Conservation (phyloP, 495 filamentous ascomycete species). For the Sabuloglossum arenarium region DNA sequence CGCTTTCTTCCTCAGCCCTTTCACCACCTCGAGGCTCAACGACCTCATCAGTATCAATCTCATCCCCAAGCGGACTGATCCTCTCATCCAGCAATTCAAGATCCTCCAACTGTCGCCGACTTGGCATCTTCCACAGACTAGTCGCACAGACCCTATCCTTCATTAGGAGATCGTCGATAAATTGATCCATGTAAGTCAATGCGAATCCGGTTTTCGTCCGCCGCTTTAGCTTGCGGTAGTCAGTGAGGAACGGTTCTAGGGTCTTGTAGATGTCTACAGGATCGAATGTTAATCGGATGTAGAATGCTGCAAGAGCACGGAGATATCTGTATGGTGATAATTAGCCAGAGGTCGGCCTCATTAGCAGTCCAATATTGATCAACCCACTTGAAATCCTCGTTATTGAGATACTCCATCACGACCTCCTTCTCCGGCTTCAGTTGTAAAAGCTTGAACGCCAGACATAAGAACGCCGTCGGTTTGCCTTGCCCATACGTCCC, state of each 20-base stretch:
- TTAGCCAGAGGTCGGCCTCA: background rate
- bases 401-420: constrained; percentile 58
- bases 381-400: constrained; percentile 47
- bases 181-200: constrained; percentile 75
- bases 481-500: constrained; percentile 73
- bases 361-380: background rate
- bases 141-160: constrained; percentile 85
- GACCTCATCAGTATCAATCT: constrained; percentile 55
- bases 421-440: constrained; percentile 60
- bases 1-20: constrained; percentile 9
- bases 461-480: constrained; percentile 81
- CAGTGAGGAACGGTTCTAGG: constrained; percentile 66
- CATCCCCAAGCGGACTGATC: constrained; percentile 57
- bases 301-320: constrained; percentile 72
- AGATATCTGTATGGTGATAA: constrained; percentile 35
- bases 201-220: constrained; percentile 47
- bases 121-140: constrained; percentile 78
- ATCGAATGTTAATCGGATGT: constrained; percentile 72
- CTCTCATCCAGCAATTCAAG: constrained; percentile 69
- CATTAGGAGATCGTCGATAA: constrained; percentile 76
- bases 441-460: constrained; percentile 87
- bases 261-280: constrained; percentile 59
- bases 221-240: constrained; percentile 63
- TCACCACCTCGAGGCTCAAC: constrained; percentile 12
- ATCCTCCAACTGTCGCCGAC: constrained; percentile 69